phyloP scores from a whole-genome alignment of 139 green algal species.

The Nannochloris sp. region DNA sequence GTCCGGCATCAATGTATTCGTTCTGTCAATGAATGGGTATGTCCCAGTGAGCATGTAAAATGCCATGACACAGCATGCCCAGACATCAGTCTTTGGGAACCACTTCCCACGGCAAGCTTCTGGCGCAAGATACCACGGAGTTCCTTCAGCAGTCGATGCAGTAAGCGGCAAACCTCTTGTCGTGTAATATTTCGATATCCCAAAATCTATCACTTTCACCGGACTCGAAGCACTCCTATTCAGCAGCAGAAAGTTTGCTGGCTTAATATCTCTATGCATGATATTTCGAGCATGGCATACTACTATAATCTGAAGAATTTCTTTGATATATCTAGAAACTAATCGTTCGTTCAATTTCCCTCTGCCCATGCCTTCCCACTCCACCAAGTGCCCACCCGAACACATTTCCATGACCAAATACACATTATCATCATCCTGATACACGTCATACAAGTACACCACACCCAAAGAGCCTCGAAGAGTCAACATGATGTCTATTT shows the following conservation, averaged over 20 bases:
- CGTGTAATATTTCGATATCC: slow-evolving; percentile 25
- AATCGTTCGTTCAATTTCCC: slow-evolving; percentile 26
- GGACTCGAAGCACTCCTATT: slow-evolving; percentile 15
- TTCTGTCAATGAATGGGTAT: slow-evolving; percentile 28
- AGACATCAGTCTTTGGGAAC: slow-evolving; percentile 66
- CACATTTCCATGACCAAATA: slow-evolving; percentile 43
- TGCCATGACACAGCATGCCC: slow-evolving; percentile 76
- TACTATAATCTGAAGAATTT: slow-evolving; percentile 33
- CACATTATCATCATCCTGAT: slow-evolving; percentile 31
- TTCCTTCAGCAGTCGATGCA: slow-evolving; percentile 74
- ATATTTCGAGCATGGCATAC: slow-evolving; percentile 35
- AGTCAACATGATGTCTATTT: slow-evolving; percentile 31
- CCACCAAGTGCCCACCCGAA: slow-evolving; percentile 33
- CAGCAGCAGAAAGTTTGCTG: slow-evolving; percentile 40
- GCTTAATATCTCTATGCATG: slow-evolving; percentile 42
- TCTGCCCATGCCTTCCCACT: slow-evolving; percentile 6
- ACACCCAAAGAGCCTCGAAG: slow-evolving; percentile 32
- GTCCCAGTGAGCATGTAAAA: slow-evolving; percentile 24
- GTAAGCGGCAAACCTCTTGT: slow-evolving; percentile 45
- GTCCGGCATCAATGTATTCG: slow-evolving; percentile 16
- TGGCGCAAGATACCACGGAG: slow-evolving; percentile 70
- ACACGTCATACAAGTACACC: slow-evolving; percentile 29
- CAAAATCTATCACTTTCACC: slow-evolving; percentile 50
- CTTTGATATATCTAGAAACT: slow-evolving; percentile 27
- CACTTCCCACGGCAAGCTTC: slow-evolving; percentile 63